Evolutionary conservation across 2,329 filamentous ascomycete genomes (phyloP).

Genomic region (Pyrenophora teres): DNA sequence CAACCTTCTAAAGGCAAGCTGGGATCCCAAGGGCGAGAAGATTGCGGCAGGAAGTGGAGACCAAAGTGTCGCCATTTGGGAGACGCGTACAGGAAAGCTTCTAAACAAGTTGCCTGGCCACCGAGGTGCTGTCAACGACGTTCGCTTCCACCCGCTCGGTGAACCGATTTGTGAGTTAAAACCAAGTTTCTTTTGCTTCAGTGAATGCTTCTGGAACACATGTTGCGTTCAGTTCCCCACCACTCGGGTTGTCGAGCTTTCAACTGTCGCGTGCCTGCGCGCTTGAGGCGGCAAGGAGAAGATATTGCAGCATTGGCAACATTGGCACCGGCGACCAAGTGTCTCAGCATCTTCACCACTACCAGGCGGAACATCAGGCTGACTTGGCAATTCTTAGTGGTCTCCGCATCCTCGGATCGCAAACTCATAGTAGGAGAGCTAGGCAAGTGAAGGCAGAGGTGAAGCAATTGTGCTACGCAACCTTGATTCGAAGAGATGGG

Average conservation of each 20-base stretch:
- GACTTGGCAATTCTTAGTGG: conserved; percentile 61
- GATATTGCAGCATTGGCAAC: background rate
- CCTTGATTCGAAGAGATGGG: conserved; percentile 25
- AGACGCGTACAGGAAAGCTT: conserved; percentile 82
- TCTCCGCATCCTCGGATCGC: conserved; percentile 88
- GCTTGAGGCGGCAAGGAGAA: conserved; percentile 1
- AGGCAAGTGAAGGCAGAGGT: conserved; percentile 57
- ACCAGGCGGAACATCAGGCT: conserved; percentile 22
- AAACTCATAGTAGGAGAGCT: conserved; percentile 84
- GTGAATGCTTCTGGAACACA: background rate
- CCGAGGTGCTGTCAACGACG: conserved; percentile 92
- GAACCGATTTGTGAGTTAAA: conserved; percentile 81
- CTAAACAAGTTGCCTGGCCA: conserved; percentile 95
- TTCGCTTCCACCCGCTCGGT: conserved; percentile 81
- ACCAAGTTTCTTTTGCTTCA: background rate
- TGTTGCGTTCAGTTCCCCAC: background rate
- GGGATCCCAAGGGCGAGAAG: conserved; percentile 83
- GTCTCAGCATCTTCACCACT: conserved; percentile 21
- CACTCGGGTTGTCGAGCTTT: background rate
- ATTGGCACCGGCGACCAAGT: background rate
- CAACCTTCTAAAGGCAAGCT: conserved; percentile 87
- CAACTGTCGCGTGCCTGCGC: background rate
- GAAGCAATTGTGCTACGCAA: conserved; percentile 28
- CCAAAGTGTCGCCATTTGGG: conserved; percentile 90
- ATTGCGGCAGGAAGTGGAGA: conserved; percentile 90